Evolutionary conservation across 108 stramenopile genomes (phyloP).

Genomic region (Cyclostephanos invisitatus): DNA sequence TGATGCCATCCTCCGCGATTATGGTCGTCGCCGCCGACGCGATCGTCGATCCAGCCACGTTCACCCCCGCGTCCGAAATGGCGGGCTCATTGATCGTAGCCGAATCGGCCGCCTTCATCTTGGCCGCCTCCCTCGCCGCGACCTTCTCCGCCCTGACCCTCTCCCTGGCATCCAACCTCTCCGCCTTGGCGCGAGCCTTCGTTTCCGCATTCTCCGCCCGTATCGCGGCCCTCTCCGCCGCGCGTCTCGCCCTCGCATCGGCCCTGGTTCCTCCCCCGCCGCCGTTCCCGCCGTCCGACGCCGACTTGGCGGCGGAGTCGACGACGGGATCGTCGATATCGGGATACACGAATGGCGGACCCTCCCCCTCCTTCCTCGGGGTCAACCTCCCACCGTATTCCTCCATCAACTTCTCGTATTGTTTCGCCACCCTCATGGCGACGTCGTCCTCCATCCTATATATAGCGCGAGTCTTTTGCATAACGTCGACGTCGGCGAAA

Average conservation of each 20-base stretch:
- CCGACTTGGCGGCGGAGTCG: not conserved
- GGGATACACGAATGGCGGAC: slow-evolving; percentile 34
- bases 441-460: slow-evolving; percentile 48
- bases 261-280: not conserved
- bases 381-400: slow-evolving; percentile 37
- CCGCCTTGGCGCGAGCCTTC: slow-evolving; percentile 20
- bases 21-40: not conserved
- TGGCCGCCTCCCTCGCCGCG: slow-evolving; percentile 29
- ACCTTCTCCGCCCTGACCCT: slow-evolving; percentile 37
- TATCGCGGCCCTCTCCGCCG: slow-evolving; percentile 11
- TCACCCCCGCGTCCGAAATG: slow-evolving; percentile 13
- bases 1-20: not conserved
- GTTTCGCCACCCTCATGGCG: slow-evolving; percentile 37
- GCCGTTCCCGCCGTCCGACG: not conserved
- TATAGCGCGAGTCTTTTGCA: slow-evolving; percentile 44
- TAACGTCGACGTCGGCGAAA: slow-evolving; percentile 48
- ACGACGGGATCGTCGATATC: not conserved
- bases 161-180: slow-evolving; percentile 26
- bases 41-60: slow-evolving; percentile 1
- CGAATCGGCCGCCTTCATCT: slow-evolving; percentile 27
- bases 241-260: slow-evolving; percentile 20
- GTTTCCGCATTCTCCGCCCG: not conserved
- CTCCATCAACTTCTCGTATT: slow-evolving; percentile 46
- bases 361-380: slow-evolving; percentile 37
- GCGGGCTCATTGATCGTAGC: slow-evolving; percentile 23